Evolutionary conservation across 2,329 filamentous ascomycete genomes (phyloP).

Genomic region (Aureobasidium musti): DNA sequence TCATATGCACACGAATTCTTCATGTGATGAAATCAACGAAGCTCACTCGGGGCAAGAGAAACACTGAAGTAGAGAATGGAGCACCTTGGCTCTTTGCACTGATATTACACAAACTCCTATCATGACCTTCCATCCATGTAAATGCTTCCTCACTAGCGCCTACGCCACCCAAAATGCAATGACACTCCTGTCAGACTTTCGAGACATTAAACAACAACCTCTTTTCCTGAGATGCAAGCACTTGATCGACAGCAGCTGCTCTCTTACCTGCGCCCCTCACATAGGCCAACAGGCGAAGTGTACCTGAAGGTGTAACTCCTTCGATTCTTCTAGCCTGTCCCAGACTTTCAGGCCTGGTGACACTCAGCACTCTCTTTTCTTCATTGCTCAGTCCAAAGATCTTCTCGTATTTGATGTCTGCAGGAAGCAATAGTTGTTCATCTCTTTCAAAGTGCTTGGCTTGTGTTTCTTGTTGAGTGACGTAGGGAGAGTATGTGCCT

Average conservation of each 20-base stretch:
- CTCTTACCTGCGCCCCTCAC: slow-evolving; percentile 52
- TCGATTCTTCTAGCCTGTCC: slow-evolving; percentile 88
- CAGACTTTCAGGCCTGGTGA: slow-evolving; percentile 76
- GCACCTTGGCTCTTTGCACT: not conserved
- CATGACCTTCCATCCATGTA: not conserved
- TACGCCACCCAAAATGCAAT: not conserved
- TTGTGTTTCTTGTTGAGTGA: slow-evolving; percentile 68
- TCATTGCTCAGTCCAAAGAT: slow-evolving; percentile 76
- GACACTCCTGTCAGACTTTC: not conserved
- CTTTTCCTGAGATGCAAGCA: slow-evolving; percentile 12
- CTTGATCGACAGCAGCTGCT: slow-evolving; percentile 14
- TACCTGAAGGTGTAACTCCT: slow-evolving; percentile 61
- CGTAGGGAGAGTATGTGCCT: slow-evolving; percentile 82
- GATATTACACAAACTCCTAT: not conserved
- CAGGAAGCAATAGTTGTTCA: slow-evolving; percentile 70
- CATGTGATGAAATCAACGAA: not conserved
- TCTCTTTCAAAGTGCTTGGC: slow-evolving; percentile 71
- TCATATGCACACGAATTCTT: not conserved
- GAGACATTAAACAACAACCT: not conserved
- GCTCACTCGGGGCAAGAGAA: not conserved
- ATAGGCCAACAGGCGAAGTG: slow-evolving; percentile 60
- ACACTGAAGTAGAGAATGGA: not conserved
- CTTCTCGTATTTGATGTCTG: slow-evolving; percentile 72
- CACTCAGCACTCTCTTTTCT: slow-evolving; percentile 70
- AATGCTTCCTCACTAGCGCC: not conserved